Evolutionary conservation across 2,329 filamentous ascomycete genomes (phyloP), one percentile per base, ranked within the genome.

Genomic region (Exophiala aquamarina): DNA sequence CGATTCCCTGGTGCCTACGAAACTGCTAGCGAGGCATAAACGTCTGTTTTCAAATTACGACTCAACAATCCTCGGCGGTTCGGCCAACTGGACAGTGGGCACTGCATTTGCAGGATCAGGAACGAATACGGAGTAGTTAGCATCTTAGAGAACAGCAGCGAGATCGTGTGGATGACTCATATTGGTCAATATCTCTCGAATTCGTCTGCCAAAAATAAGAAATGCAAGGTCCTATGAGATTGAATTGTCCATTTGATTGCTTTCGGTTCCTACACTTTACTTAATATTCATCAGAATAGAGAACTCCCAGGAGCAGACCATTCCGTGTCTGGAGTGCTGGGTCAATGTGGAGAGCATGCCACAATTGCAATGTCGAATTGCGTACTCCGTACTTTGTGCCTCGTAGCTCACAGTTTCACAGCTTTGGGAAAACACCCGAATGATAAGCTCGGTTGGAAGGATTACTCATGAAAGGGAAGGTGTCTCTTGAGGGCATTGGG

Each of bases 1-100:
- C 83, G 89, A 66, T 98, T 96, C 89, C 93, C 93, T 65, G 86
- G 87, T 58, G 93, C 93, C 70, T 98, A 70, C 62, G 69, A 72
- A 63, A 69, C 67, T 54, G 48, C 63, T 46, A 66, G 67, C 57
- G 63, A 72, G 63, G 71, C 70, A 67, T 73, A 73, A 61, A 46
- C 34, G 33, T 39, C 17, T 38, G 33, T 34, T 29, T 19, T 36
- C 17, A 10, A 15, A 26, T 26, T 26, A 26, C 23, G 23, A 26
- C 23, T 11, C 6, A 26, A 11, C 6, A 6, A 26, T 11, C 11
- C 23, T 6, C 6, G 23, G 23, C 23, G 23, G 11, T 11, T 26
- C 23, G 32, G 41, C 17, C 19, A 28, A 44, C 29, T 7, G 26
- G 35, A 20, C 23, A 49, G 23, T 11, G 23, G 23, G 23, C 23